phyloP scores from a whole-genome alignment of 2,329 filamentous ascomycete species.

The Ascochyta rabiei region DNA sequence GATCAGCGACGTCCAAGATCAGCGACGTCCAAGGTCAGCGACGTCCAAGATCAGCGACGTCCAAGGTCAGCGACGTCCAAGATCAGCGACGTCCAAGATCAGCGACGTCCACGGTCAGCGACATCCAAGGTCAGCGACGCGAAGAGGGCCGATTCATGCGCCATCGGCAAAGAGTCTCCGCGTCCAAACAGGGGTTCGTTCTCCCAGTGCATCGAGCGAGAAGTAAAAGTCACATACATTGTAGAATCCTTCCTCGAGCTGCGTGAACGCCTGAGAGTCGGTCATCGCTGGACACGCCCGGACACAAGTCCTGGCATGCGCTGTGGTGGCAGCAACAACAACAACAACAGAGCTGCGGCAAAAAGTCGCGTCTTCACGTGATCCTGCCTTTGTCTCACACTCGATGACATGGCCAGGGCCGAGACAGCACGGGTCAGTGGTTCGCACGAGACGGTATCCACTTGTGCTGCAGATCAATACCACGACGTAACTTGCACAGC shows the following conservation, averaged over 20 bases:
- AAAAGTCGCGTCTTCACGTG: slow-evolving; percentile 10
- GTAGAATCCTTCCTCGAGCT: slow-evolving; percentile 39
- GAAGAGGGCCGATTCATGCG: slow-evolving; percentile 23
- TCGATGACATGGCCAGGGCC: slow-evolving; percentile 1
- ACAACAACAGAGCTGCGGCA: not conserved
- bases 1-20: slow-evolving; percentile 26
- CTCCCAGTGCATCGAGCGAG: slow-evolving; percentile 23
- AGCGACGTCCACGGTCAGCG: slow-evolving; percentile 29
- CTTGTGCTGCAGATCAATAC: too few species aligned
- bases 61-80: slow-evolving; percentile 24
- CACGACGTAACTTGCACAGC: not conserved
- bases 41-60: slow-evolving; percentile 24
- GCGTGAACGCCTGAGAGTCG: slow-evolving; percentile 36
- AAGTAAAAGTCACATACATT: slow-evolving; percentile 40
- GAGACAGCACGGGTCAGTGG: not conserved
- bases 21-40: slow-evolving; percentile 29
- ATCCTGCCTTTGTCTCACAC: not conserved
- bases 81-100: slow-evolving; percentile 26
- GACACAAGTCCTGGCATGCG: not conserved
- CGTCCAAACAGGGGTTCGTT: slow-evolving; percentile 21
- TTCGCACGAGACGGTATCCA: not conserved
- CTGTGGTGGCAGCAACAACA: not conserved
- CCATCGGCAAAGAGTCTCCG: slow-evolving; percentile 36
- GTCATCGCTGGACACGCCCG: slow-evolving; percentile 30
- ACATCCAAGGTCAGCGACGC: slow-evolving; percentile 27